A percentile compares a stretch with the other conserved stretches of the same genome.
phyloP scores from a whole-genome alignment of 2,329 filamentous ascomycete genomes.

The Fusarium illudens region DNA sequence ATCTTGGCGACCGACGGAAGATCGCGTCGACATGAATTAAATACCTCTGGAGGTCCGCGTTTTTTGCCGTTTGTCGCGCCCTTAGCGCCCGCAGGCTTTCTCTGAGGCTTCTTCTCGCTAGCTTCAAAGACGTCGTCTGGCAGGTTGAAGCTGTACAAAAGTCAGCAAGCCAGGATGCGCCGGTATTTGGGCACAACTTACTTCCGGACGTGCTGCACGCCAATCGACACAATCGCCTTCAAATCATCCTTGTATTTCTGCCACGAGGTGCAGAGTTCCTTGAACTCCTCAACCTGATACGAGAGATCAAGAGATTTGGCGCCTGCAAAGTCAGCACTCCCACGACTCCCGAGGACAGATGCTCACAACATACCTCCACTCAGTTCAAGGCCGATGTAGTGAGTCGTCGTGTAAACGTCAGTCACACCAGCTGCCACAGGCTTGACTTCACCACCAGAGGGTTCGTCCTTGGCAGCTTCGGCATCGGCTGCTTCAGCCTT shows the following conservation, averaged over 20 bases:
- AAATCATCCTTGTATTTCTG: constrained; percentile 77
- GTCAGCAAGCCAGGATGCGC: constrained; percentile 17
- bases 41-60: constrained; percentile 59
- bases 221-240: constrained; percentile 69
- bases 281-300: constrained; percentile 86
- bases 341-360: neutral
- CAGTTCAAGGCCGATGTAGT: constrained; percentile 90
- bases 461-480: constrained; percentile 23
- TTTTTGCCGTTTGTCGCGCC: constrained; percentile 55
- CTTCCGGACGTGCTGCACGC: constrained; percentile 87
- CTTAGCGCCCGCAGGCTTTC: constrained; percentile 56
- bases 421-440: constrained; percentile 27
- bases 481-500: constrained; percentile 18
- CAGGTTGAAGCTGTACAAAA: constrained; percentile 74
- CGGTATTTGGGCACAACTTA: constrained; percentile 55
- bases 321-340: constrained; percentile 55
- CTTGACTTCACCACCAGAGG: constrained; percentile 10
- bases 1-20: constrained; percentile 19
- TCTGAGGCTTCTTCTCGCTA: constrained; percentile 77
- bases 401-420: constrained; percentile 85
- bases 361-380: constrained; percentile 67
- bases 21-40: constrained; percentile 33
- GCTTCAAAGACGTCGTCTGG: constrained; percentile 88
- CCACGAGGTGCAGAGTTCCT: constrained; percentile 79
- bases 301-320: constrained; percentile 80